Base-by-base conservation (phyloP, 805 yeast genomes). In the Yamadazyma sp. region DNA sequence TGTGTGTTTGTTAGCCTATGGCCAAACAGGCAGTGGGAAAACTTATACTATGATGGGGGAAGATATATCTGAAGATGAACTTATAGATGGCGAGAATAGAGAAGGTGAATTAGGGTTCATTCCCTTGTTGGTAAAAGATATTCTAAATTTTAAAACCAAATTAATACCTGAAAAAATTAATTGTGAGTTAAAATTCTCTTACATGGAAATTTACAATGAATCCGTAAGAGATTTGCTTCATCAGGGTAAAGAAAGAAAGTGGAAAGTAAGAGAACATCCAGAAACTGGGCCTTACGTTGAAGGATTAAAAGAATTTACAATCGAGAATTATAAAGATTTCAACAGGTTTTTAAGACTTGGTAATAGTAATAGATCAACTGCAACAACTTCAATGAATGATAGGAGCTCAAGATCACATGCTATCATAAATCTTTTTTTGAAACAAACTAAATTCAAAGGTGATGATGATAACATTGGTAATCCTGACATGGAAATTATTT, bases 391-490 rank as follows among this genome's bases (percentile, higher is more conserved):
- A 29, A 76, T 82, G 81, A 86, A 86, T 56, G 80, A 77, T 31
- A 63, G 69, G 14, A 81, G 89, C 24, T 81, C 89, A 1, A 65
- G 95, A 42, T 83, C 93, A 0, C 95, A 86, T 52, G 91, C 95
- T 0, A 83, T 86, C 1, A 71, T 85, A 39, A 80, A 86, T 0
- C 53, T 86, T 13, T 60, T 66, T 3, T 62, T 86, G 31, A 69
- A 73, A 39, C 91, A 83, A 47, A 79, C 78, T 13, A 58, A 59
- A 29, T 73, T 66, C 30, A 30, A 34, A 4, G 35, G 23, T 20
- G 31, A 18, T 5, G 37, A 30, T 4, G 38, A 59, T 43, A 30
- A 46, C 34, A 47, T 61, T 5, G 69, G 73, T 3, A 65, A 62
- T 8, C 58, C 73, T 2, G 56, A 62, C 1, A 70, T 69, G 33